Percentiles rank a stretch among this genome's conserved stretches.
Evolutionary conservation across 805 yeast species (phyloP).

Genomic region (Spathaspora boniae): DNA sequence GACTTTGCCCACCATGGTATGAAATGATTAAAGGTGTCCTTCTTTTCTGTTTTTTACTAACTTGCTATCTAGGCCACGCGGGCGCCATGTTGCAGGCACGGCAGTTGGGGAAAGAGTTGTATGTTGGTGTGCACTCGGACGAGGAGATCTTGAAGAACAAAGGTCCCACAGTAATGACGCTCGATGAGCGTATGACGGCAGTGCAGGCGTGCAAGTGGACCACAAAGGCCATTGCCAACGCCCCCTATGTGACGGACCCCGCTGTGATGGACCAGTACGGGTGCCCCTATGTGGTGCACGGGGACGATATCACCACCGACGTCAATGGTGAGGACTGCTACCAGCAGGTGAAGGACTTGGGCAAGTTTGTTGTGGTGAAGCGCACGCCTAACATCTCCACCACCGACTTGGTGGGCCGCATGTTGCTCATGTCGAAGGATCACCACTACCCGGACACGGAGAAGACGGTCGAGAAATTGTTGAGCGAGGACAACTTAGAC

Average conservation of each 20-base stretch:
- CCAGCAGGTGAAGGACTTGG: conserved; percentile 73
- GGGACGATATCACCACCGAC: conserved; percentile 96
- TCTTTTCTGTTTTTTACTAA: conserved; percentile 1
- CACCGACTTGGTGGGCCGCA: conserved; percentile 89
- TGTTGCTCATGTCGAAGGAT: conserved; percentile 57
- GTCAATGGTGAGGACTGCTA: conserved; percentile 95
- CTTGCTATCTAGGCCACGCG: conserved; percentile 57
- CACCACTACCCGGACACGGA: conserved; percentile 45
- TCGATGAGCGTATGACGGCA: conserved; percentile 77
- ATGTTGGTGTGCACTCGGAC: conserved; percentile 90
- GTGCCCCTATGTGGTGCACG: conserved; percentile 94
- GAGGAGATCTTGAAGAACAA: conserved; percentile 79
- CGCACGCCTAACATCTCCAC: conserved; percentile 93
- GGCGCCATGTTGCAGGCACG: conserved; percentile 96
- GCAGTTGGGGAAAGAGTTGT: conserved; percentile 69
- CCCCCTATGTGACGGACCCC: conserved; percentile 94
- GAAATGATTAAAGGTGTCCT: conserved; percentile 14
- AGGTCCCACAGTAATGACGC: conserved; percentile 91
- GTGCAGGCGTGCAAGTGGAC: conserved; percentile 92
- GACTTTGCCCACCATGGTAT: conserved; percentile 94
- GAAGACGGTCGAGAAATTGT: conserved; percentile 18
- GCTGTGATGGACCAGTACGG: conserved; percentile 66
- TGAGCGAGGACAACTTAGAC: conserved; percentile 33
- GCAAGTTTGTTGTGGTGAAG: conserved; percentile 87
- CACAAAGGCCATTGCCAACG: conserved; percentile 62